phyloP scores from a whole-genome alignment of 2,329 filamentous ascomycete species.

The Colletotrichum lentis region DNA sequence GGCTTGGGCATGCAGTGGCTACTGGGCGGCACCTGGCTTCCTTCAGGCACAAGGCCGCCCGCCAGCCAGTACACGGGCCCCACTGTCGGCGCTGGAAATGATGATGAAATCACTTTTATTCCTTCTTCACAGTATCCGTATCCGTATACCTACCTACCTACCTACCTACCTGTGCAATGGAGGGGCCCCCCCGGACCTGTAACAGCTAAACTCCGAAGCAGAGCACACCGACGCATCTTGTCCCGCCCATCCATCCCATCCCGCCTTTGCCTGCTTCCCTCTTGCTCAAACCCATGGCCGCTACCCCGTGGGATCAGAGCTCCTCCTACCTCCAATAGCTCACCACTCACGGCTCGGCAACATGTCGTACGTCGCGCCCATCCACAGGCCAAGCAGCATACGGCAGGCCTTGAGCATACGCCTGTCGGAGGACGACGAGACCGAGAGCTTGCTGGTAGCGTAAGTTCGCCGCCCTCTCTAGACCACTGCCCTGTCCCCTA shows the following conservation, averaged over 20 bases:
- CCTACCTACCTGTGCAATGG: background rate
- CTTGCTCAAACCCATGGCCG: slow-evolving; percentile 19
- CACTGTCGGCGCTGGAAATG: slow-evolving; percentile 13
- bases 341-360: slow-evolving; percentile 33
- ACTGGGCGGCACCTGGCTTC: background rate
- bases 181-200: slow-evolving; percentile 21
- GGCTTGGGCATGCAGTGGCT: background rate
- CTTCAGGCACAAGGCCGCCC: background rate
- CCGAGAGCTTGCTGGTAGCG: slow-evolving; percentile 77
- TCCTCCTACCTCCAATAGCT: slow-evolving; percentile 23
- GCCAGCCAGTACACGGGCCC: background rate
- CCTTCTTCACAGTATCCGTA: no score
- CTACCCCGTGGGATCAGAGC: slow-evolving; percentile 29
- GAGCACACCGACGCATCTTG: slow-evolving; percentile 17
- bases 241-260: background rate
- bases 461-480: slow-evolving; percentile 59
- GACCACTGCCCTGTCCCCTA: slow-evolving; percentile 11
- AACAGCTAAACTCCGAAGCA: slow-evolving; percentile 35
- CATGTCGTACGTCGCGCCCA: slow-evolving; percentile 96
- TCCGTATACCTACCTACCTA: no score
- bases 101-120: slow-evolving; percentile 29
- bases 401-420: slow-evolving; percentile 85
- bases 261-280: background rate
- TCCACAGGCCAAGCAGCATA: slow-evolving; percentile 90
- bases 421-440: slow-evolving; percentile 76